Evolutionary conservation across 352 stramenopile genomes (phyloP).

Genomic region (Pythium sp.): DNA sequence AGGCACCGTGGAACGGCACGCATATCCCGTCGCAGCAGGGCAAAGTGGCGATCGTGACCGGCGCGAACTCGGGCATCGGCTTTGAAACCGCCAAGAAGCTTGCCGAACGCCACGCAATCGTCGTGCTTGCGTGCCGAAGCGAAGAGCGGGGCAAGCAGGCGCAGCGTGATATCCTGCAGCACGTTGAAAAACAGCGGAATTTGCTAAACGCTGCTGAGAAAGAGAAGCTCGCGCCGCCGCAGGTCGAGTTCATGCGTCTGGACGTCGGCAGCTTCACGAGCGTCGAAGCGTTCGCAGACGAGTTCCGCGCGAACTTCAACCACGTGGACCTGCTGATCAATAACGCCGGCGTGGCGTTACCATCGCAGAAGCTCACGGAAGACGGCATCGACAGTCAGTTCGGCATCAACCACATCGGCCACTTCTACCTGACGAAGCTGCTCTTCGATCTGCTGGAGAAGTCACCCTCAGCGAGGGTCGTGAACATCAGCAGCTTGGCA

Average conservation of each 20-base stretch:
- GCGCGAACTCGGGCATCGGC: slow-evolving; percentile 81
- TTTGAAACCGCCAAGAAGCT: slow-evolving; percentile 66
- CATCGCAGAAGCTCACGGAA: slow-evolving; percentile 4
- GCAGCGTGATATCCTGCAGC: slow-evolving; percentile 24
- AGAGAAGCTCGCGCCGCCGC: slow-evolving; percentile 6
- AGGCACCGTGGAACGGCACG: slow-evolving; percentile 20
- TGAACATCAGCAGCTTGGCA: slow-evolving; percentile 39
- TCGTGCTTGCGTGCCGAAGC: slow-evolving; percentile 80
- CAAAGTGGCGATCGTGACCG: slow-evolving; percentile 82
- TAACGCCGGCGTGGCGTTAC: slow-evolving; percentile 29
- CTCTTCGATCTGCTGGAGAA: slow-evolving; percentile 33
- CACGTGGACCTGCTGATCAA: slow-evolving; percentile 30
- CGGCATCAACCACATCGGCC: slow-evolving; percentile 47
- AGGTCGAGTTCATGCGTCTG: slow-evolving; percentile 23
- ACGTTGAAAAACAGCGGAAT: slow-evolving; percentile 1
- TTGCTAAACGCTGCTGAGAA: slow-evolving; percentile 15
- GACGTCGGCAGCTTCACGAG: slow-evolving; percentile 24
- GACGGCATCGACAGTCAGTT: slow-evolving; percentile 43
- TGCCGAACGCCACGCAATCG: slow-evolving; percentile 49
- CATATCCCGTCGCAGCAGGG: slow-evolving; percentile 32
- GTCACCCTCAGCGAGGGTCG: slow-evolving; percentile 25
- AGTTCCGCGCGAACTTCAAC: slow-evolving; percentile 22
- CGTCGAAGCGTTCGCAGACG: slow-evolving; percentile 19
- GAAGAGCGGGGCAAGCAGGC: slow-evolving; percentile 28
- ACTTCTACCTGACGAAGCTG: slow-evolving; percentile 49